Conservation (phyloP, 306 rosid genomes). For the Hippophae gyantsensis region DNA sequence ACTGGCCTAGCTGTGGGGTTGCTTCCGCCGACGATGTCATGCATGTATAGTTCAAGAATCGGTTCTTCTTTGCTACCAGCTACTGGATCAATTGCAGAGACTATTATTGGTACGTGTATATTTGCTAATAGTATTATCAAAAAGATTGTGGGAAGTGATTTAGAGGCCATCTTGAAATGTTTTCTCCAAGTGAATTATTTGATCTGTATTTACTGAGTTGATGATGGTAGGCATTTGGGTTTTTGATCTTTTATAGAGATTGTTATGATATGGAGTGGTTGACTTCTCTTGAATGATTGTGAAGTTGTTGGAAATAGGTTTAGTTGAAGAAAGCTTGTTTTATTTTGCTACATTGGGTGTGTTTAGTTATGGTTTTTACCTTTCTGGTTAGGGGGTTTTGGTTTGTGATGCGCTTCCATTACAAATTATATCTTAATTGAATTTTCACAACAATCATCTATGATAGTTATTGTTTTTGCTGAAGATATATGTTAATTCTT, state of each 20-base stretch:
- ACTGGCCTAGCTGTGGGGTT: constrained; percentile 80
- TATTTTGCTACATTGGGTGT: too few relatives aligned
- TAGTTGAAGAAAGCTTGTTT: too few relatives aligned
- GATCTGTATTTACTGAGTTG: neutral
- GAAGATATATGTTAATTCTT: too few relatives aligned
- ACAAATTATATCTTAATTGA: too few relatives aligned
- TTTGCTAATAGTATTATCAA: constrained; percentile 23
- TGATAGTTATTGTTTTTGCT: too few relatives aligned
- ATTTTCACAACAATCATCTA: too few relatives aligned
- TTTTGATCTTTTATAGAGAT: neutral
- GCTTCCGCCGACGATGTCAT: constrained; percentile 82
- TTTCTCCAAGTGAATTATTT: neutral
- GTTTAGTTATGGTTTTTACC: too few relatives aligned
- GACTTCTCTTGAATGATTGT: too few relatives aligned
- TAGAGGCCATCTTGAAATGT: constrained; percentile 26
- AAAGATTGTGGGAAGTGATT: constrained; percentile 20
- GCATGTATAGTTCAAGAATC: constrained; percentile 71
- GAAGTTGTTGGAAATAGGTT: too few relatives aligned
- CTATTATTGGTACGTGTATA: constrained; percentile 15
- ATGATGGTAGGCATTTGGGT: neutral
- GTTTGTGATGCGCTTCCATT: too few relatives aligned
- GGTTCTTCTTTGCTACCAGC: constrained; percentile 43
- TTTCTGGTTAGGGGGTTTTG: too few relatives aligned
- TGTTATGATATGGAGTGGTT: too few relatives aligned
- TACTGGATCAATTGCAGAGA: constrained; percentile 38